A percentile compares a stretch with the other conserved stretches of the same genome.
phyloP scores from a whole-genome alignment of 2,329 filamentous ascomycete species.

The Sphaerulina populicola region DNA sequence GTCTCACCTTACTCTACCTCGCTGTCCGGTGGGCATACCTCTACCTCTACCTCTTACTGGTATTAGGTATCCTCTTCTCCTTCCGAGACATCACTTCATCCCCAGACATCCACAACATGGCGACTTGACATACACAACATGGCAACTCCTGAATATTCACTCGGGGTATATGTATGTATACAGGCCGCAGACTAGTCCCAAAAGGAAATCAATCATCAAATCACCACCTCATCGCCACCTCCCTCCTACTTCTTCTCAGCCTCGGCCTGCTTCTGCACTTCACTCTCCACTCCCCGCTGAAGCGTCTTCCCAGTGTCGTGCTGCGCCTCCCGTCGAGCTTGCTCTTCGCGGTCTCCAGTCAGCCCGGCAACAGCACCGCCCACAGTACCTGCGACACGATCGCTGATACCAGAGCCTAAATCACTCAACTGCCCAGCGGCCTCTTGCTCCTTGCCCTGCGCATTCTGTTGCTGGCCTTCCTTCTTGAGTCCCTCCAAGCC shows the following conservation, averaged over 20 bases:
- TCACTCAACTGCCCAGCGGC: conserved; percentile 74
- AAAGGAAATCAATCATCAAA: too few relatives aligned
- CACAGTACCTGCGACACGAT: conserved; percentile 47
- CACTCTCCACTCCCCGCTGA: conserved; percentile 73
- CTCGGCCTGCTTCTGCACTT: conserved; percentile 61
- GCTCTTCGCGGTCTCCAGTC: conserved; percentile 44
- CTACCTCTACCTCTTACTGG: too few relatives aligned
- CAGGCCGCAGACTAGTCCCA: too few relatives aligned
- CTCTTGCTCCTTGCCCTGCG: conserved; percentile 70
- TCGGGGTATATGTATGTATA: too few relatives aligned
- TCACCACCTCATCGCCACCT: background rate
- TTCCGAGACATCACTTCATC: too few relatives aligned
- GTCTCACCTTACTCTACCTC: too few relatives aligned
- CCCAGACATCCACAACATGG: too few relatives aligned
- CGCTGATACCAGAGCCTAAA: conserved; percentile 53
- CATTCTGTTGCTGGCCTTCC: conserved; percentile 68
- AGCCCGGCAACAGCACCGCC: conserved; percentile 64
- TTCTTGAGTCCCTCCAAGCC: conserved; percentile 69
- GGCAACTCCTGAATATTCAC: too few relatives aligned
- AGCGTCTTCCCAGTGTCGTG: conserved; percentile 77
- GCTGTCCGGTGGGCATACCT: too few relatives aligned
- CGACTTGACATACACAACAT: too few relatives aligned
- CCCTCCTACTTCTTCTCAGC: conserved; percentile 13
- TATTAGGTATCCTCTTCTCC: too few relatives aligned
- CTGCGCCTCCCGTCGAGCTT: conserved; percentile 57